Evolutionary conservation across 1,139 yeast species (phyloP).

Genomic region (Saccharomyces hybrid): DNA sequence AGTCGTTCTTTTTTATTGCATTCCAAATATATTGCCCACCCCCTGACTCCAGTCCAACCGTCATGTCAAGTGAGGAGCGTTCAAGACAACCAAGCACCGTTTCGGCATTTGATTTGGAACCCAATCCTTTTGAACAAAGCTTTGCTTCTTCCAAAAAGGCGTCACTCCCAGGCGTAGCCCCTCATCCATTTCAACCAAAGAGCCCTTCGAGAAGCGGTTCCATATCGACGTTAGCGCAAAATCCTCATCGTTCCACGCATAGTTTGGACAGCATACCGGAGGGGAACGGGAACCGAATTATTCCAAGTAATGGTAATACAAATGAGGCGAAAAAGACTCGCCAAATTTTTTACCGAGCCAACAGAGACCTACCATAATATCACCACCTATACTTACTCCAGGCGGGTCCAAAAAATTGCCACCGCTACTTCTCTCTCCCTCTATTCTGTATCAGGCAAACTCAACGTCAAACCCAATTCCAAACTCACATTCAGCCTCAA

Average conservation of each 20-base stretch:
- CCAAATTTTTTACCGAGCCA: constrained; percentile 10
- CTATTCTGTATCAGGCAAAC: constrained; percentile 17
- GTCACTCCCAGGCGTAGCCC: constrained; percentile 1
- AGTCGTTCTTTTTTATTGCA: background rate
- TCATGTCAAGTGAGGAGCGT: background rate
- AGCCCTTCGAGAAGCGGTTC: background rate
- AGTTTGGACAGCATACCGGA: background rate
- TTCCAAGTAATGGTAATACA: constrained; percentile 2
- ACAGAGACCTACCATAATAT: constrained; percentile 23
- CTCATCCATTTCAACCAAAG: constrained; percentile 5
- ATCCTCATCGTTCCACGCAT: background rate
- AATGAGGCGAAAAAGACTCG: constrained; percentile 13
- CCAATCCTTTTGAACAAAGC: constrained; percentile 91
- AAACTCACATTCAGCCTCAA: background rate
- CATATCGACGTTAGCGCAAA: background rate
- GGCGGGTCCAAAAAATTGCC: constrained; percentile 54
- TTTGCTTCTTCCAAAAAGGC: constrained; percentile 51
- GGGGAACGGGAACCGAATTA: background rate
- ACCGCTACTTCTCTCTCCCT: constrained; percentile 39
- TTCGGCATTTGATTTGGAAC: constrained; percentile 65
- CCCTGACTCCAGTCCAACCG: background rate
- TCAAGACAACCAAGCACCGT: constrained; percentile 7
- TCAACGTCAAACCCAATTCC: constrained; percentile 30
- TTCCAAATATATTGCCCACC: background rate
- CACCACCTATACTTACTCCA: constrained; percentile 53